A percentile compares a stretch with the other conserved stretches of the same genome.
Evolutionary conservation across 2,329 filamentous ascomycete genomes (phyloP).

Genomic region (Trichoderma gracile): DNA sequence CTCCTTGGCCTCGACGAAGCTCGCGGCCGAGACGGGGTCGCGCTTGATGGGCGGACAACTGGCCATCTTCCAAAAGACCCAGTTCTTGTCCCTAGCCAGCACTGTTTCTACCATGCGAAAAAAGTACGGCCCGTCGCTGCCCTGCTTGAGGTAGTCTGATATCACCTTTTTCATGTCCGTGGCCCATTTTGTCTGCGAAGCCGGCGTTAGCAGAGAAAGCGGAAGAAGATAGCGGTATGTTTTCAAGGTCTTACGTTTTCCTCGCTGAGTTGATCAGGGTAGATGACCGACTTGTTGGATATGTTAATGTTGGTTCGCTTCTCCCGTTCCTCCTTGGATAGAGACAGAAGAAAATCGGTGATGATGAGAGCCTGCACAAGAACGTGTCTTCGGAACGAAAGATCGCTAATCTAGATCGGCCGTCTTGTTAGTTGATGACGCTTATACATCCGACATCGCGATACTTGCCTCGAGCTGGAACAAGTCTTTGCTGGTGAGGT

Average conservation of each 20-base stretch:
- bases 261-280: slow-evolving; percentile 73
- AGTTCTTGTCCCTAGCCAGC: slow-evolving; percentile 93
- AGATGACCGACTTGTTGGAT: slow-evolving; percentile 85
- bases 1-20: slow-evolving; percentile 69
- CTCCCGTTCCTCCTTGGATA: slow-evolving; percentile 78
- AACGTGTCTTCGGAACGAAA: slow-evolving; percentile 91
- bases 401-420: slow-evolving; percentile 71
- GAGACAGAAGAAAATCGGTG: slow-evolving; percentile 90
- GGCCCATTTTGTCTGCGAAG: slow-evolving; percentile 74
- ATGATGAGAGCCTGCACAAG: slow-evolving; percentile 93
- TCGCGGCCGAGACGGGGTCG: slow-evolving; percentile 66
- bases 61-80: slow-evolving; percentile 98
- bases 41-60: slow-evolving; percentile 85
- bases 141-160: slow-evolving; percentile 77
- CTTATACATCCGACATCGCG: no score
- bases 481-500: slow-evolving; percentile 93
- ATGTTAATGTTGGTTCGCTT: slow-evolving; percentile 67
- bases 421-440: not conserved
- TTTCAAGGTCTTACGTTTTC: slow-evolving; percentile 70
- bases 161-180: slow-evolving; percentile 75
- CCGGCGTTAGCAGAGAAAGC: not conserved
- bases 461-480: slow-evolving; percentile 83
- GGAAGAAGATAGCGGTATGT: not conserved
- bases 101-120: slow-evolving; percentile 97
- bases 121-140: slow-evolving; percentile 86